Percentiles rank a stretch among this genome's conserved stretches.
Evolutionary conservation across 495 filamentous ascomycete genomes (phyloP).

Genomic region (Aspergillus indologenus): DNA sequence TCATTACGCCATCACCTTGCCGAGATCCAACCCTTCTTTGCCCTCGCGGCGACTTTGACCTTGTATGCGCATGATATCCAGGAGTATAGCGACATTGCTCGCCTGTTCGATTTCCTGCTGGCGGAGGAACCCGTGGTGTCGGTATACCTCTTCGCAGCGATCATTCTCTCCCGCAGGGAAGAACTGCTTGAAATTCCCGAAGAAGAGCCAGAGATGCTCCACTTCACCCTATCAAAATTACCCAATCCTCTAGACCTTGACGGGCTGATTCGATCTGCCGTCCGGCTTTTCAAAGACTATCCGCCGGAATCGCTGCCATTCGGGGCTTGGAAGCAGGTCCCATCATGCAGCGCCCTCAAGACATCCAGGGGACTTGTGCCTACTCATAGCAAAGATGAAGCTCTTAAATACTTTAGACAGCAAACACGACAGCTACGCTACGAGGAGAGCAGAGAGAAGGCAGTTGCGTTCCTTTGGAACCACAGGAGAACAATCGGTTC

Average conservation of each 20-base stretch:
- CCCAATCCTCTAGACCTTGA: constrained; percentile 84
- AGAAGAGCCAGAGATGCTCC: constrained; percentile 93
- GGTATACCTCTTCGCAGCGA: constrained; percentile 88
- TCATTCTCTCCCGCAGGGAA: constrained; percentile 71
- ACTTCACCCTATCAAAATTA: constrained; percentile 82
- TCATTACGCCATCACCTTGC: constrained; percentile 69
- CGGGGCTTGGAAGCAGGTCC: constrained; percentile 66
- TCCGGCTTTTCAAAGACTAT: constrained; percentile 56
- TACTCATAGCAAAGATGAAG: constrained; percentile 56
- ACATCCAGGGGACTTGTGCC: constrained; percentile 56
- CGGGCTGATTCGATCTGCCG: constrained; percentile 61
- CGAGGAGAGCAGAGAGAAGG: constrained; percentile 55
- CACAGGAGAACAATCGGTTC: constrained; percentile 56
- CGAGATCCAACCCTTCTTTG: constrained; percentile 82
- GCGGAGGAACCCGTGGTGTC: constrained; percentile 80
- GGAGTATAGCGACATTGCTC: constrained; percentile 79
- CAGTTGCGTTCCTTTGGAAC: constrained; percentile 52
- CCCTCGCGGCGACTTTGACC: constrained; percentile 83
- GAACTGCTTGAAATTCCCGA: constrained; percentile 77
- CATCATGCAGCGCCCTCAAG: constrained; percentile 76
- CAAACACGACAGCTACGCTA: constrained; percentile 67
- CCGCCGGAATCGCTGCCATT: constrained; percentile 70
- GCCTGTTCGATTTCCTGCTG: constrained; percentile 87
- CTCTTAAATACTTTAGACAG: constrained; percentile 58
- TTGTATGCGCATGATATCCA: constrained; percentile 95